Conservation (phyloP, 2,329 filamentous ascomycete species). For the Colletotrichum kahawae region DNA sequence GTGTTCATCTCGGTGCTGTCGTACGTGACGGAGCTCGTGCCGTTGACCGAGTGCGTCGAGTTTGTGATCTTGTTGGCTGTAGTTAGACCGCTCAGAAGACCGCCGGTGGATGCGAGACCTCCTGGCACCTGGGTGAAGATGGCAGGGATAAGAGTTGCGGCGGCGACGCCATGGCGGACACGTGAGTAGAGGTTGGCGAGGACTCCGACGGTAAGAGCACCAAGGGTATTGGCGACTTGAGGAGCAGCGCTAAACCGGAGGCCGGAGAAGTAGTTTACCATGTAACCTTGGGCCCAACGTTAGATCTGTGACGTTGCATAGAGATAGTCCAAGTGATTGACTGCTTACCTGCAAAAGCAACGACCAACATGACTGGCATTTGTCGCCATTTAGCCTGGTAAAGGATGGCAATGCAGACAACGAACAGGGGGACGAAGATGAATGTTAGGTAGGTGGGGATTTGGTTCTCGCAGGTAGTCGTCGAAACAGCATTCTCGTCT, state of each 20-base stretch:
- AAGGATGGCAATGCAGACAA: slow-evolving; percentile 74
- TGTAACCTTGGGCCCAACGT: slow-evolving; percentile 55
- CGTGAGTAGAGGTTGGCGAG: slow-evolving; percentile 79
- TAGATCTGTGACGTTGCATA: neutral
- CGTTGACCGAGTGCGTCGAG: slow-evolving; percentile 37
- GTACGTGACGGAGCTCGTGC: slow-evolving; percentile 33
- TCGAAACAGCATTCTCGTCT: slow-evolving; percentile 55
- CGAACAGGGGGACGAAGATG: slow-evolving; percentile 76
- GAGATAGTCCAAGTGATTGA: fast-evolving
- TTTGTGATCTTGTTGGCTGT: slow-evolving; percentile 50
- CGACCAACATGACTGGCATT: slow-evolving; percentile 76
- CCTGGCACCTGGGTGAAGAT: slow-evolving; percentile 56
- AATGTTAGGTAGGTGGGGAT: slow-evolving; percentile 59
- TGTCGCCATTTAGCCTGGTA: slow-evolving; percentile 86
- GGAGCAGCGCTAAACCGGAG: slow-evolving; percentile 70
- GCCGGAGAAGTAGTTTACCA: slow-evolving; percentile 77
- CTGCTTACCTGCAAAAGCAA: slow-evolving; percentile 62
- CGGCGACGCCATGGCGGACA: slow-evolving; percentile 55
- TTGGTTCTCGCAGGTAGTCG: slow-evolving; percentile 45
- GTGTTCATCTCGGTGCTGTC: slow-evolving; percentile 32
- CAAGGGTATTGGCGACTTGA: slow-evolving; percentile 78
- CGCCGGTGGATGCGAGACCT: slow-evolving; percentile 51
- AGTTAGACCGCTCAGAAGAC: slow-evolving; percentile 48
- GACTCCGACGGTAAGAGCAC: slow-evolving; percentile 77
- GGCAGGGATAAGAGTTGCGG: slow-evolving; percentile 50